Evolutionary conservation across 139 green algal genomes (phyloP), one percentile per base, ranked within the genome.

Genomic region (Mychonastes homosphaera): DNA sequence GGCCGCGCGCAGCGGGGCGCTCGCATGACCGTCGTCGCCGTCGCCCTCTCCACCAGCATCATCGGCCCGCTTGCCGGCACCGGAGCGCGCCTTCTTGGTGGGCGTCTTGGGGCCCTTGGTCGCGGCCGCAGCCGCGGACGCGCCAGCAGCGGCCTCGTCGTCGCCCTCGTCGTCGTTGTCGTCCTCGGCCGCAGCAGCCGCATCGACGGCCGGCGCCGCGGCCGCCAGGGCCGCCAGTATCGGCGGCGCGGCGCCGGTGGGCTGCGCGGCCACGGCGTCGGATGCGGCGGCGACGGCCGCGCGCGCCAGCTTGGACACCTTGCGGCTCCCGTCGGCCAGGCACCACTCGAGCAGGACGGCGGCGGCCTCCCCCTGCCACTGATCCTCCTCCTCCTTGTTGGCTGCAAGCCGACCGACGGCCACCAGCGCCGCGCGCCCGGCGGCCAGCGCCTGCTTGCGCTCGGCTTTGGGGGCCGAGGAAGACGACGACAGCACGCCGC

Each of bases 361-460:
- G 2, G 61, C 61, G 23, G 56, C 56, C 24, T 63, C 43, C n/a
- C n/a, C n/a, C 30, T 33, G 56, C 34, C 34, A 51, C 7, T 33
- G 33, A 32, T 50, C 34, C 23, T 49, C n/a, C n/a, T n/a, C n/a
- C n/a, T n/a, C 38, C 38, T 44, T 44, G 23, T 10, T 29, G 24
- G 35, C 48, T 28, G 34, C 53, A 58, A 57, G 27, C 10, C 29
- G 53, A 18, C 53, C 62, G 6, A 56, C 43, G 12, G 51, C 61
- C 28, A 32, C 15, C 33, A 75, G 48, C 10, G 62, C 69, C 32
- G 54, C 53, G 5, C 62, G 53, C 0, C 53, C 69, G 6, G 62
- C 74, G 16, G 51, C 43, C n/a, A 56, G 23, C 5, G 57, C 56
- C 6, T 36, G 56, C 34, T 71, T 72, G 21, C 46, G 29, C 29